Conservation (phyloP, 116 monocot genomes). For the Papilionanthe hybrid region DNA sequence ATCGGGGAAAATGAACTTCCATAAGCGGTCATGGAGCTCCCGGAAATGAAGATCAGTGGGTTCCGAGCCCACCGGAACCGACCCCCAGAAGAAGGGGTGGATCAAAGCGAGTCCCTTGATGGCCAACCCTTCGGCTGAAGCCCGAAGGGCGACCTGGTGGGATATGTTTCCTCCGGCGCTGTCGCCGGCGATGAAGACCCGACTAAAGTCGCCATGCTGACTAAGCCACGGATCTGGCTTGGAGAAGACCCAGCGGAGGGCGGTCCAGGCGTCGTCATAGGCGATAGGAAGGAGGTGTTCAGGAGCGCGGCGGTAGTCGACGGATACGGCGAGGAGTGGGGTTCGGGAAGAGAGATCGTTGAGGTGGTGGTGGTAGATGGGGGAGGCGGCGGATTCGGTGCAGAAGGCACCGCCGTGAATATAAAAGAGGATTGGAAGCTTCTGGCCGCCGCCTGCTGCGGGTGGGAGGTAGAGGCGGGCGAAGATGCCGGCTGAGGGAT, state of each 20-base stretch:
- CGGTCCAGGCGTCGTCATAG: slow-evolving; percentile 30
- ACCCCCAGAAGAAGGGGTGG: slow-evolving; percentile 5
- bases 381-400: slow-evolving; percentile 19
- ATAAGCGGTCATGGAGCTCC: background rate
- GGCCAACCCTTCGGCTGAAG: background rate
- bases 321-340: slow-evolving; percentile 37
- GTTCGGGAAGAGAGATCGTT: slow-evolving; percentile 6
- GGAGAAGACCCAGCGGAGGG: slow-evolving; percentile 5
- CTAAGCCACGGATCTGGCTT: slow-evolving; percentile 1
- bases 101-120: slow-evolving; percentile 6
- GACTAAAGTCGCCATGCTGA: background rate
- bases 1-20: background rate
- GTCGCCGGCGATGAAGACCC: slow-evolving; percentile 10
- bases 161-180: slow-evolving; percentile 16
- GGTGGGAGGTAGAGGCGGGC: slow-evolving; percentile 6
- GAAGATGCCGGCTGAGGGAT: slow-evolving; percentile 4
- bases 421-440: slow-evolving; percentile 15
- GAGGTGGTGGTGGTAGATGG: slow-evolving; percentile 16
- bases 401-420: slow-evolving; percentile 23
- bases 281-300: slow-evolving; percentile 48
- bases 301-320: slow-evolving; percentile 63
- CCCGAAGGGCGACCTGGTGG: slow-evolving; percentile 5
- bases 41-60: background rate
- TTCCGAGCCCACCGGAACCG: background rate
- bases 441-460: background rate